phyloP scores from a whole-genome alignment of 306 rosid species.

The Sindora glabra region DNA sequence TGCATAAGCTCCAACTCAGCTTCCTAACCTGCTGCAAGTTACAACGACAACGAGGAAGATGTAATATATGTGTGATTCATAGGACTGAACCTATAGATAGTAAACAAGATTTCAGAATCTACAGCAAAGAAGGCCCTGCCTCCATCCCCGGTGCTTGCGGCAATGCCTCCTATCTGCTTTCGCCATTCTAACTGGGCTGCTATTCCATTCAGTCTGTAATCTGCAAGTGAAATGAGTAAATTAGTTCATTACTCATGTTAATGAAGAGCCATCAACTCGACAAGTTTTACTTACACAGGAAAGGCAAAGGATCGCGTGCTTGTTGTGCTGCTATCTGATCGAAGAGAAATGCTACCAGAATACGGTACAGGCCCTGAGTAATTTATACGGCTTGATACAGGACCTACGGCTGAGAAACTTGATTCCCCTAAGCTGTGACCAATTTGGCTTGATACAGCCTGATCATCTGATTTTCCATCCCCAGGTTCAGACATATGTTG shows the following conservation, averaged over 20 bases:
- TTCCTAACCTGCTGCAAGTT: slow-evolving; percentile 40
- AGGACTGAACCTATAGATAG: slow-evolving; percentile 26
- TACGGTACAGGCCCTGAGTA: slow-evolving; percentile 56
- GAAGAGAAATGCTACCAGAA: slow-evolving; percentile 81
- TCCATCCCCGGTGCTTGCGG: slow-evolving; percentile 60
- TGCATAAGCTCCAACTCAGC: slow-evolving; percentile 6
- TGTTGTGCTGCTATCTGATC: slow-evolving; percentile 94
- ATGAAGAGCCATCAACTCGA: neutral
- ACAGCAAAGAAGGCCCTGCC: slow-evolving; percentile 70
- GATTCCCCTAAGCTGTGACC: slow-evolving; percentile 34
- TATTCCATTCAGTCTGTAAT: slow-evolving; percentile 69
- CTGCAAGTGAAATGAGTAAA: slow-evolving; percentile 35
- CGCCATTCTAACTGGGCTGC: slow-evolving; percentile 88
- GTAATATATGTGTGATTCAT: slow-evolving; percentile 19
- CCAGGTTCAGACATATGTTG: slow-evolving; percentile 4
- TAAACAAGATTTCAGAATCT: slow-evolving; percentile 52
- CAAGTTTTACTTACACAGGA: slow-evolving; percentile 47
- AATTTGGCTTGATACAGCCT: slow-evolving; percentile 18
- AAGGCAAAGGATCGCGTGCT: slow-evolving; percentile 97
- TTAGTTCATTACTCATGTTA: neutral
- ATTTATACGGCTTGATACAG: slow-evolving; percentile 35
- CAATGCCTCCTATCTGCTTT: slow-evolving; percentile 49
- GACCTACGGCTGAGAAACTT: slow-evolving; percentile 49
- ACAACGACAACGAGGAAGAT: slow-evolving; percentile 16
- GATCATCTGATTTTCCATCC: slow-evolving; percentile 11